phyloP scores from a whole-genome alignment of 2,329 filamentous ascomycete genomes.

The Knufia petricola region DNA sequence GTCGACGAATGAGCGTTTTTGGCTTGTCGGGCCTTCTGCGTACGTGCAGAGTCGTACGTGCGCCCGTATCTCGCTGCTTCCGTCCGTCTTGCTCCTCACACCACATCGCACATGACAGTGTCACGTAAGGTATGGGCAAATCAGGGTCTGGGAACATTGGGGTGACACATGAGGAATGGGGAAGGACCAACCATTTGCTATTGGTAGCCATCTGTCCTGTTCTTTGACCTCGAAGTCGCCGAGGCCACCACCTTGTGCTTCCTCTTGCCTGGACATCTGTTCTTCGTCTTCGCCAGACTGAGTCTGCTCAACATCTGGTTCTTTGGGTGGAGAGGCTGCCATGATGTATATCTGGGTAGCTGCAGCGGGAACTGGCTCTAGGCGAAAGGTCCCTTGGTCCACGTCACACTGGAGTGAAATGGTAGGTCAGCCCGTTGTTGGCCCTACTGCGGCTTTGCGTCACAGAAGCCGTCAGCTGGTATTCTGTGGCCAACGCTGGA shows the following conservation, averaged over 20 bases:
- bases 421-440: neutral
- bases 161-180: constrained; percentile 31
- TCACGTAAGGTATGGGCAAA: constrained; percentile 24
- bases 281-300: constrained; percentile 86
- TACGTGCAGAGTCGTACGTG: constrained; percentile 9
- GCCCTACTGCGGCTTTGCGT: constrained; percentile 8
- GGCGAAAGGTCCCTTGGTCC: neutral
- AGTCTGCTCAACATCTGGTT: constrained; percentile 77
- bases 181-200: constrained; percentile 92
- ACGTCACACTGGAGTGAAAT: constrained; percentile 5
- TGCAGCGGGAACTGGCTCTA: constrained; percentile 22
- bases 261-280: constrained; percentile 65
- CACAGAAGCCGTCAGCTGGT: constrained; percentile 8
- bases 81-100: constrained; percentile 4
- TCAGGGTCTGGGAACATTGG: constrained; percentile 37
- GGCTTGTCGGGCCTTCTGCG: constrained; percentile 2
- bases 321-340: constrained; percentile 91
- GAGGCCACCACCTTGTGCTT: constrained; percentile 64
- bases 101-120: constrained; percentile 20
- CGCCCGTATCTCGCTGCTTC: constrained; percentile 4
- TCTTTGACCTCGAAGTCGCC: constrained; percentile 99
- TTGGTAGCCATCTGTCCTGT: constrained; percentile 98
- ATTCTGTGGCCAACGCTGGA: neutral
- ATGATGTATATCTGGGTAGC: constrained; percentile 58
- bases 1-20: constrained; percentile 10